These are phyloP conservation scores for Melaleuca quinquenervia DNA, from an alignment of 345 rosid species.

Conservation along the genomic window DNA sequence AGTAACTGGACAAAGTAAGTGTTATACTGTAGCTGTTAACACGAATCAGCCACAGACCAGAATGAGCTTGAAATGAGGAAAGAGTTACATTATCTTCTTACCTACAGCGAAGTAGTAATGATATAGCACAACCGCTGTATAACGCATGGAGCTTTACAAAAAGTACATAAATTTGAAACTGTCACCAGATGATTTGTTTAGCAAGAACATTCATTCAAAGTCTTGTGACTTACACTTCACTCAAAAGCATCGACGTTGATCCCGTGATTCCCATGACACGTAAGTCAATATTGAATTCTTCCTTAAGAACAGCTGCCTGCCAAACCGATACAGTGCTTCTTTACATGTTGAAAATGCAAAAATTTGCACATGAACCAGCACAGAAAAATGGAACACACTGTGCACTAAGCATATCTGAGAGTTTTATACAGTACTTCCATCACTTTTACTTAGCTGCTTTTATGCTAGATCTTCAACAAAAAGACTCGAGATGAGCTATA, in stretches of 20 bases:
- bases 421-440: background rate
- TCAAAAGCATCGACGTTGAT: constrained; percentile 66
- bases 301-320: constrained; percentile 81
- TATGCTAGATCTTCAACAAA: background rate
- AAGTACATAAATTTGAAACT: background rate
- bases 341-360: background rate
- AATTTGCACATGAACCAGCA: background rate
- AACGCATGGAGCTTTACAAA: background rate
- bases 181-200: background rate
- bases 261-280: constrained; percentile 95
- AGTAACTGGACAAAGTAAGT: background rate
- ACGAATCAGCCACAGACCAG: background rate
- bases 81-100: background rate
- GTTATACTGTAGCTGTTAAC: background rate
- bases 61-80: background rate
- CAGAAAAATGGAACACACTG: background rate
- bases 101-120: background rate
- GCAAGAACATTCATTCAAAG: background rate
- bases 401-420: background rate
- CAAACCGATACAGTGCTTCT: background rate
- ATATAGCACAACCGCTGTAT: background rate
- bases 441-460: background rate
- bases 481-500: background rate
- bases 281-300: constrained; percentile 91
- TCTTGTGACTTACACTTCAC: constrained; percentile 59